Evolutionary conservation across 768 basidiomycete genomes (phyloP), one percentile per base, ranked within the genome.

Genomic region (Lentinula edodes): DNA sequence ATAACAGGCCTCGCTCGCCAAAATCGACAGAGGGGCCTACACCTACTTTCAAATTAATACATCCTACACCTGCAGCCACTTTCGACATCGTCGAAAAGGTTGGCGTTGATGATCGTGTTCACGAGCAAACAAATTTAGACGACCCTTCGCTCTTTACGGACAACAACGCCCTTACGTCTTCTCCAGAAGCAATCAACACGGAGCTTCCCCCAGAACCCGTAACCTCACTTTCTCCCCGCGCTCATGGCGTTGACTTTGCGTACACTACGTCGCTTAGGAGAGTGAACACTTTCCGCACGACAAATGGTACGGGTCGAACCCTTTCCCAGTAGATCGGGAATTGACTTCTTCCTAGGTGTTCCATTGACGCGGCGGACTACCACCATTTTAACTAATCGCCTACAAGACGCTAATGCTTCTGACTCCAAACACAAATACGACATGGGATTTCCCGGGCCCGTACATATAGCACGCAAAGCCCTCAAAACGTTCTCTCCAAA

Each of bases 401-500:
- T 61, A 32, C 35, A 65, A 18, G 56, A 34, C 59, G 55, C 66
- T 18, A 63, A 65, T 50, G 62, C 57, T 20, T 66, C 56, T n/a
- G 61, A 61, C 1, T 54, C 61, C 15, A 66, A 64, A 18, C 60
- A 67, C 28, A 79, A 79, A 65, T 77, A 80, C 52, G 66, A 74
- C 56, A 75, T 75, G 0, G 82, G 81, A 0, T 81, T 82, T 62
- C 82, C 83, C 16, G 78, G 80, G 1, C 79, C 80, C 2, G 20
- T 78, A 15, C 55, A 74, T 7, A 66, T 85, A 6, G 63, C 79
- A 4, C 69, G 72, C 6, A 71, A 69, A 20, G 61, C 81, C 1
- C 70, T 84, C 6, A 73, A 73, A 45, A 66, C 68, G 3, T 65
- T 71, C n/a, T 74, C 75, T 9, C 89, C 89, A 0, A 69, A 70